phyloP scores from a whole-genome alignment of 2,329 filamentous ascomycete genomes.

The Botryosphaeria dothidea region DNA sequence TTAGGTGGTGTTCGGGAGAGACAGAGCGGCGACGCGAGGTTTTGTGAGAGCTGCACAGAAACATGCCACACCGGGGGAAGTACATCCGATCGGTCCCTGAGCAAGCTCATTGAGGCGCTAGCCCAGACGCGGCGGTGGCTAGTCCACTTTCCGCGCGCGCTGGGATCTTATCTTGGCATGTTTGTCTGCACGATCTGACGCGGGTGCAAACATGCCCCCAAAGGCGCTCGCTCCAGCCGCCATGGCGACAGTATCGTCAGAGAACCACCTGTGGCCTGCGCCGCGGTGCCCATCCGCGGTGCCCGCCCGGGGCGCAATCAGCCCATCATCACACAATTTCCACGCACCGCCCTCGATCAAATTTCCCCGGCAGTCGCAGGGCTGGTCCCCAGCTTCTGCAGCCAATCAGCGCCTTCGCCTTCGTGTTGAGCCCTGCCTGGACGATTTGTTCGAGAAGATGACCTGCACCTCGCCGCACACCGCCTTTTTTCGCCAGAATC shows the following conservation, averaged over 20 bases:
- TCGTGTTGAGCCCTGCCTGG: neutral
- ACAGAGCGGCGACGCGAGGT: neutral
- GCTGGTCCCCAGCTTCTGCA: constrained; percentile 5
- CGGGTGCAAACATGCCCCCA: neutral
- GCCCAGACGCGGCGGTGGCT: neutral
- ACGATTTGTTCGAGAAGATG: constrained; percentile 13
- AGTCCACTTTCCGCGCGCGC: neutral
- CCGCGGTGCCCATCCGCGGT: neutral
- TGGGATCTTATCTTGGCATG: constrained; percentile 1
- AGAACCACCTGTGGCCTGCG: constrained; percentile 9
- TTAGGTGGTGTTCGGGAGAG: neutral
- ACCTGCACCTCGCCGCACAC: neutral
- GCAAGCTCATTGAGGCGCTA: constrained; percentile 1
- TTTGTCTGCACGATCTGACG: constrained; percentile 1
- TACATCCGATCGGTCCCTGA: constrained; percentile 12
- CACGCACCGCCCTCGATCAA: neutral
- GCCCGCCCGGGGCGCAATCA: neutral
- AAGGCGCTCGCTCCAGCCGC: neutral
- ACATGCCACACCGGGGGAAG: constrained; percentile 6
- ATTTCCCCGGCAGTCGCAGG: constrained; percentile 15
- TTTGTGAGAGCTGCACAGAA: neutral
- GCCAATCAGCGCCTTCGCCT: neutral
- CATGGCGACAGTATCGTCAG: constrained; percentile 15
- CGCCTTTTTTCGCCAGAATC: neutral
- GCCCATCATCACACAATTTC: constrained; percentile 16